Evolutionary conservation across 2,329 filamentous ascomycete genomes (phyloP).

Genomic region (Cryphonectria carpinicola): DNA sequence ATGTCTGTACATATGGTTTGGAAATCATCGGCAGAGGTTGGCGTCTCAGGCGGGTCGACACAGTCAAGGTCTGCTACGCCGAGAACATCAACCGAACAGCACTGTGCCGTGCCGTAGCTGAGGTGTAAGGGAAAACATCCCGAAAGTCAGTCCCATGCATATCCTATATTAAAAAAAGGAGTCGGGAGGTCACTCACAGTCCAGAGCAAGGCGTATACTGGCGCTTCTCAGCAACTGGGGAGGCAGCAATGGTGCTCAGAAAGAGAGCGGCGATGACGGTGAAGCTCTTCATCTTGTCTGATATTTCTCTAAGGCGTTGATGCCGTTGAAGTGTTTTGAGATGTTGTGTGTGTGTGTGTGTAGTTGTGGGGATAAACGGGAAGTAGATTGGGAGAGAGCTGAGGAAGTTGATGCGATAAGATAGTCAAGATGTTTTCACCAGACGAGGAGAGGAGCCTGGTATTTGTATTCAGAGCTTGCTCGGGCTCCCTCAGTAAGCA

Average conservation of each 20-base stretch:
- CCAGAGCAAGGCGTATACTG: slow-evolving; percentile 48
- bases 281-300: slow-evolving; percentile 25
- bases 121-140: not conserved
- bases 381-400: not conserved
- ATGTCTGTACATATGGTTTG: slow-evolving; percentile 48
- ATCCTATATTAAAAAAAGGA: not conserved
- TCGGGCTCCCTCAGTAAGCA: not conserved
- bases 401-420: not conserved
- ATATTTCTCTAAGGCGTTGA: not conserved
- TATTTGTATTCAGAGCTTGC: not conserved
- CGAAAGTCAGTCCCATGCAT: not conserved
- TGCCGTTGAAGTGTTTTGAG: not conserved
- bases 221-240: slow-evolving; percentile 41
- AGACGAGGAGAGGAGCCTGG: not conserved
- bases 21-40: slow-evolving; percentile 33
- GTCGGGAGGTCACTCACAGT: slow-evolving; percentile 31
- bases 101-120: slow-evolving; percentile 49
- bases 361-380: not conserved
- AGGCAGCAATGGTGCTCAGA: slow-evolving; percentile 18
- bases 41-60: slow-evolving; percentile 35
- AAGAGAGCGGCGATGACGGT: slow-evolving; percentile 22
- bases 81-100: slow-evolving; percentile 66
- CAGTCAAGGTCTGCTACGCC: slow-evolving; percentile 63
- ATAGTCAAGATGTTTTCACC: not conserved
- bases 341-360: not conserved